phyloP scores from a whole-genome alignment of 192 early-diverging fungal genomes.

The Allomyces macrogynus region DNA sequence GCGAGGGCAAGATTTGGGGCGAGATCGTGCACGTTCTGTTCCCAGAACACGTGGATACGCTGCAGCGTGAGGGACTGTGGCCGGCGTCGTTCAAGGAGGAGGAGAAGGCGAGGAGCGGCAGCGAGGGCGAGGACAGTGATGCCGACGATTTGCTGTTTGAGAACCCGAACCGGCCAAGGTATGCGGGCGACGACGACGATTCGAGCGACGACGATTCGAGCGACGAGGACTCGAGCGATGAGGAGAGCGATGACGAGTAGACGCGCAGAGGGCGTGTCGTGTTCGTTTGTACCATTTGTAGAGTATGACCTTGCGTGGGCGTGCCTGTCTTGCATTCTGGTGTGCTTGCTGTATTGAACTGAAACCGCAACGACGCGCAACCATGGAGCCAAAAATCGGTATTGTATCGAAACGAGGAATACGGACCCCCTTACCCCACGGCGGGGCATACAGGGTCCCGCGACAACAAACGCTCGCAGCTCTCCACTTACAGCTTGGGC shows the following conservation, averaged over 20 bases:
- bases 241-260: slow-evolving; percentile 1
- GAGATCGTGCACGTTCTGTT: slow-evolving; percentile 57
- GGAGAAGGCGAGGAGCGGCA: slow-evolving; percentile 5
- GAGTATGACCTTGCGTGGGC: too few species aligned
- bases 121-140: slow-evolving; percentile 10
- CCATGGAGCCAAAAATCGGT: too few species aligned
- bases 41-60: slow-evolving; percentile 46
- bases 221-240: slow-evolving; percentile 15
- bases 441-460: too few species aligned
- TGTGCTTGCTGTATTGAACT: too few species aligned
- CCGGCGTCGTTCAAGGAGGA: slow-evolving; percentile 8
- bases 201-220: slow-evolving; percentile 20
- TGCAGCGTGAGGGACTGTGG: slow-evolving; percentile 40
- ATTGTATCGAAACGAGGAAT: too few species aligned
- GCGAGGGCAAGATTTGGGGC: slow-evolving; percentile 43
- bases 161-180: slow-evolving; percentile 32
- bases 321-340: too few species aligned
- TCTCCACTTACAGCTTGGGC: background rate
- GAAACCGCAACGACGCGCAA: too few species aligned
- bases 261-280: too few species aligned
- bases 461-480: too few species aligned
- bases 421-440: too few species aligned
- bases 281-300: too few species aligned
- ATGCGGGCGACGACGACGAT: slow-evolving; percentile 21
- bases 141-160: slow-evolving; percentile 36